Base-by-base conservation (phyloP, 176 grass and related monocot species). In the Oryza officinalis region DNA sequence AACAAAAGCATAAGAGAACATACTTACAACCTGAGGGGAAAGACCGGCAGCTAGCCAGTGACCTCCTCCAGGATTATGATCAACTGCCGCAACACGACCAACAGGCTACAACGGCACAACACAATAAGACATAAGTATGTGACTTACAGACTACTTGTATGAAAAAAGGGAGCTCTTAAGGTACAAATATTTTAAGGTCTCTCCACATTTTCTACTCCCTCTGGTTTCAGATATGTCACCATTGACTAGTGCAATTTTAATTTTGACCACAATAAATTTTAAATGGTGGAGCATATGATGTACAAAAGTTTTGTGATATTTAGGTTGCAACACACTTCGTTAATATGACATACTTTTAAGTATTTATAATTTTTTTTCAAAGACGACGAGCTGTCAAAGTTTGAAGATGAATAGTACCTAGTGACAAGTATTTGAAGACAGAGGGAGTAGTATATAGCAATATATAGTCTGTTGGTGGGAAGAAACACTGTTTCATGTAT, bases 41-140 rank as follows among this genome's bases (percentile, higher is more conserved):
- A 99, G 93, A 49, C 97, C 97, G 67, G 91, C 81, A 81, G 89
- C 93, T 83, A 99, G 71, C 97, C 94, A 96, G 46, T 99, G 94
- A 84, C 93, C 97, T 71, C 85, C 84, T 67, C 93, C 93, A 89
- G 97, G 97, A 86, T 99, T 99, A 88, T 99, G 97, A 85, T 99
- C 91, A 74, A 96, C 91, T n/a, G 83, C 83, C 71, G 92, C 88
- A 84, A 91, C 80, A 86, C 83, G 90, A 79, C 86, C 85, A 78
- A 94, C 97, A 65, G 91, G 86, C 97, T 99, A 89, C 59, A 90
- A 84, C 20, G 87, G n/a, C 13, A 61, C n/a, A 61, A 61, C 57
- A 61, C 8, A 20, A 89, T 79, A 91, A 78, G 54, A 69, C 79
- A 33, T 75, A 60, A 71, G 49, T 38, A 27, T 54, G 44, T 59